Evolutionary conservation across 192 early-diverging fungal species (phyloP).

Genomic region (Coemansia sp.): DNA sequence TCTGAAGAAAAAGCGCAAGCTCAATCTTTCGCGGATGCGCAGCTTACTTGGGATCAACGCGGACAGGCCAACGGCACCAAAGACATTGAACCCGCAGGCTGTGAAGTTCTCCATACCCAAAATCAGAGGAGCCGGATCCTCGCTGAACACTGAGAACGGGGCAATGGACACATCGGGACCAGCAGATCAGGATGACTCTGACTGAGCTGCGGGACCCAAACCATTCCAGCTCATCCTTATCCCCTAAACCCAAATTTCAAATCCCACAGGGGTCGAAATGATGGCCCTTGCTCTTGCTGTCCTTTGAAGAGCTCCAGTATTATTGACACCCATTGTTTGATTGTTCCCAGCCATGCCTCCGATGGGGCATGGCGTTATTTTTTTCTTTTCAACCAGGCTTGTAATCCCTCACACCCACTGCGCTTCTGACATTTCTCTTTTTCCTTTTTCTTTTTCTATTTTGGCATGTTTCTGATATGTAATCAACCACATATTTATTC

Average conservation of each 20-base stretch:
- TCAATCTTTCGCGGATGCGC: constrained; percentile 51
- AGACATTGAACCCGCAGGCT: constrained; percentile 22
- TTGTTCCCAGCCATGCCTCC: background rate
- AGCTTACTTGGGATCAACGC: constrained; percentile 34
- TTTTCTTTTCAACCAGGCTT: background rate
- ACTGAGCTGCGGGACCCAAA: constrained; percentile 12
- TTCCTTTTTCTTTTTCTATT: background rate
- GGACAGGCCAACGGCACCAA: constrained; percentile 15
- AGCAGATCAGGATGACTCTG: constrained; percentile 24
- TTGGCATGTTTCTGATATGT: background rate
- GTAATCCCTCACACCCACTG: no score
- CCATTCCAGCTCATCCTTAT: no score
- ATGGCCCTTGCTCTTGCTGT: no score
- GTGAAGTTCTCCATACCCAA: constrained; percentile 47
- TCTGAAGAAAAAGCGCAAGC: constrained; percentile 54
- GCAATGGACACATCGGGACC: background rate
- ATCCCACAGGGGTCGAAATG: no score
- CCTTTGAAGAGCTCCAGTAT: no score
- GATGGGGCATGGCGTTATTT: background rate
- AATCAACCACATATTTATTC: background rate
- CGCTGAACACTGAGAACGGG: background rate
- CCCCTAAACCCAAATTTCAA: no score
- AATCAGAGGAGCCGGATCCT: constrained; percentile 21
- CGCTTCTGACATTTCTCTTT: background rate
- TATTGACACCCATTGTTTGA: no score